Percentiles rank a stretch among this genome's conserved stretches.
phyloP scores from a whole-genome alignment of 2,329 filamentous ascomycete species.

The Tolypocladium amazonense region DNA sequence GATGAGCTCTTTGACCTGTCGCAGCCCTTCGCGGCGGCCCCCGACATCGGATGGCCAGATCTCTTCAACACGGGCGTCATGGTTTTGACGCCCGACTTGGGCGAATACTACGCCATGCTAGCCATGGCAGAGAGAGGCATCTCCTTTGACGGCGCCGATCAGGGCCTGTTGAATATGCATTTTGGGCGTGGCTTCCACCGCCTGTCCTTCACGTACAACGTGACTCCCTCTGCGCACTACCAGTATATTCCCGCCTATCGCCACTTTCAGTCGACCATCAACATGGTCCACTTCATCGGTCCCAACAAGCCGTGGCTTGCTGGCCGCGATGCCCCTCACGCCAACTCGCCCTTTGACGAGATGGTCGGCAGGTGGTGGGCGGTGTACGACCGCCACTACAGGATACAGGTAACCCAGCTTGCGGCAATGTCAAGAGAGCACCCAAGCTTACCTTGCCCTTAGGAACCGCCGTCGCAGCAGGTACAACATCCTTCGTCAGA shows the following conservation, averaged over 20 bases:
- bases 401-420: constrained; percentile 32
- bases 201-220: constrained; percentile 92
- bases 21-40: constrained; percentile 58
- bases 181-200: constrained; percentile 77
- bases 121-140: constrained; percentile 78
- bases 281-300: constrained; percentile 90
- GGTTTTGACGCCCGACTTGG: constrained; percentile 77
- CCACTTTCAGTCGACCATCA: constrained; percentile 85
- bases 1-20: constrained; percentile 77
- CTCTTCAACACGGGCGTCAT: constrained; percentile 97
- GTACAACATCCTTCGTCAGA: constrained; percentile 13
- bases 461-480: constrained; percentile 10
- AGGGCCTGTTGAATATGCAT: constrained; percentile 91
- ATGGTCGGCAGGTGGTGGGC: constrained; percentile 88
- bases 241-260: constrained; percentile 93
- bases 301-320: constrained; percentile 78
- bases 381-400: constrained; percentile 82
- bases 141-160: constrained; percentile 95
- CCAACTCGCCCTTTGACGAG: constrained; percentile 63
- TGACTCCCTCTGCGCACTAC: constrained; percentile 92
- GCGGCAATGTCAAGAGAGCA: background rate
- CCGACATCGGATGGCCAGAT: constrained; percentile 97
- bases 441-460: background rate
- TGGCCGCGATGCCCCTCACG: constrained; percentile 43
- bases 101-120: constrained; percentile 75